Percentiles rank a stretch among this genome's conserved stretches.
These are phyloP conservation scores for Suillus fuscotomentosus DNA, from an alignment of 768 basidiomycete genomes.

Conservation along the genomic window DNA sequence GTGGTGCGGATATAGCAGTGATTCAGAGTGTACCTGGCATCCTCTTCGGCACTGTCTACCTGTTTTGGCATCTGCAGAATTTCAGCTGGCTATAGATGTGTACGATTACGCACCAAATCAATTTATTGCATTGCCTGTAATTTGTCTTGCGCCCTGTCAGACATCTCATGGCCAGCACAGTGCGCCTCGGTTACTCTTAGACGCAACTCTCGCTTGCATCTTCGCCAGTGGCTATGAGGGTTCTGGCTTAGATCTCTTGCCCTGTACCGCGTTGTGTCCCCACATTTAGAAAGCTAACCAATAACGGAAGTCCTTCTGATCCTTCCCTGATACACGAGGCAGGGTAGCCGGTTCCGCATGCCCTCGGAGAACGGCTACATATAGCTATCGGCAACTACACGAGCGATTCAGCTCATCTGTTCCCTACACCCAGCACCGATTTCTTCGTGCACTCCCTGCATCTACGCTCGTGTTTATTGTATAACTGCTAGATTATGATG, in stretches of 20 bases:
- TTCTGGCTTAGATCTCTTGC: constrained; percentile 2
- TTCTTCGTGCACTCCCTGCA: background rate
- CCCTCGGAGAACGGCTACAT: constrained; percentile 21
- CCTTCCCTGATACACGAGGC: constrained; percentile 30
- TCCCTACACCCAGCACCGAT: constrained; percentile 16
- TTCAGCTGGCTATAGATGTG: background rate
- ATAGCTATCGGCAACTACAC: constrained; percentile 14
- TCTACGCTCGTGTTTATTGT: constrained; percentile 1
- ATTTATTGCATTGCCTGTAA: constrained; percentile 2
- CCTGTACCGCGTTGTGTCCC: background rate
- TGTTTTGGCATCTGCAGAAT: background rate
- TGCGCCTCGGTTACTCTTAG: constrained; percentile 11
- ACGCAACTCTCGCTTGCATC: constrained; percentile 4
- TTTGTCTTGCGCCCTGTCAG: constrained; percentile 7
- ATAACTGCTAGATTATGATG: constrained; percentile 18
- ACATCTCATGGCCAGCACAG: constrained; percentile 6
- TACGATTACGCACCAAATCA: background rate
- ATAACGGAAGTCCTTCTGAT: constrained; percentile 1
- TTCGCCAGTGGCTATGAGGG: background rate
- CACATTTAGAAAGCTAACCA: constrained; percentile 1
- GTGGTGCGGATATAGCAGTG: background rate
- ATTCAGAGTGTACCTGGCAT: background rate
- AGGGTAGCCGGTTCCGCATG: constrained; percentile 25
- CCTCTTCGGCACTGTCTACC: background rate
- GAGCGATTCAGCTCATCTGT: constrained; percentile 1